Percentiles rank a stretch among this genome's conserved stretches.
Conservation (phyloP, 2,329 filamentous ascomycete species). For the Cadophora sp. region DNA sequence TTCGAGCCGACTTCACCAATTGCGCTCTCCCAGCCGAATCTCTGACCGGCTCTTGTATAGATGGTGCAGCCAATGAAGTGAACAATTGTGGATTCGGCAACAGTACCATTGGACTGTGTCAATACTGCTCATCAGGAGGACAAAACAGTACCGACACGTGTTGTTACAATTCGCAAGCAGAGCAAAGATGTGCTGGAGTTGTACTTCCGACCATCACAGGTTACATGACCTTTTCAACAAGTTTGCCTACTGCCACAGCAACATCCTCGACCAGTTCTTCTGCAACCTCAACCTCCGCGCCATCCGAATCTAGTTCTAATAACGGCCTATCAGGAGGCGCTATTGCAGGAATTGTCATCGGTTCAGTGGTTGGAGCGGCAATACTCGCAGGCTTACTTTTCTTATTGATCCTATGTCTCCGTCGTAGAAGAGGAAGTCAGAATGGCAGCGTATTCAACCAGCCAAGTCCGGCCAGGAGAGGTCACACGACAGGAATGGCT, state of each 20-base stretch:
- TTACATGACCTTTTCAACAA: conserved; percentile 66
- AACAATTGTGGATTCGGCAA: conserved; percentile 84
- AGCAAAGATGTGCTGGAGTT: conserved; percentile 76
- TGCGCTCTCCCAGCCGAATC: conserved; percentile 85
- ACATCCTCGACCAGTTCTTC: conserved; percentile 38
- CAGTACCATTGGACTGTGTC: conserved; percentile 78
- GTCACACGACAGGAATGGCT: conserved; percentile 49
- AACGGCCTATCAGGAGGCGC: conserved; percentile 77
- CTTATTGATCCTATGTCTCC: conserved; percentile 55
- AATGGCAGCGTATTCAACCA: conserved; percentile 86
- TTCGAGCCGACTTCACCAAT: conserved; percentile 90
- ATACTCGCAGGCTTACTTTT: conserved; percentile 75
- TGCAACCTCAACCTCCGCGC: conserved; percentile 24
- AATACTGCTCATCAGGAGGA: conserved; percentile 83
- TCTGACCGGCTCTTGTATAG: conserved; percentile 77
- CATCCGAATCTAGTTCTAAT: conserved; percentile 22
- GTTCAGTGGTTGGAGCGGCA: conserved; percentile 73
- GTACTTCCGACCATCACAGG: conserved; percentile 77
- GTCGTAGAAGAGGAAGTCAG: conserved; percentile 63
- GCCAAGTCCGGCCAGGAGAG: conserved; percentile 69
- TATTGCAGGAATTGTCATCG: conserved; percentile 90
- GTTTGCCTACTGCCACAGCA: conserved; percentile 55
- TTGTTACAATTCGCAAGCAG: conserved; percentile 83
- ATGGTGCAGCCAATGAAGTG: conserved; percentile 80
- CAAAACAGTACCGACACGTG: conserved; percentile 95